Percentiles rank a stretch among this genome's conserved stretches.
These are phyloP conservation scores for Pisolithus thermaeus DNA, from an alignment of 1,284 basidiomycete species.

Conservation along the genomic window DNA sequence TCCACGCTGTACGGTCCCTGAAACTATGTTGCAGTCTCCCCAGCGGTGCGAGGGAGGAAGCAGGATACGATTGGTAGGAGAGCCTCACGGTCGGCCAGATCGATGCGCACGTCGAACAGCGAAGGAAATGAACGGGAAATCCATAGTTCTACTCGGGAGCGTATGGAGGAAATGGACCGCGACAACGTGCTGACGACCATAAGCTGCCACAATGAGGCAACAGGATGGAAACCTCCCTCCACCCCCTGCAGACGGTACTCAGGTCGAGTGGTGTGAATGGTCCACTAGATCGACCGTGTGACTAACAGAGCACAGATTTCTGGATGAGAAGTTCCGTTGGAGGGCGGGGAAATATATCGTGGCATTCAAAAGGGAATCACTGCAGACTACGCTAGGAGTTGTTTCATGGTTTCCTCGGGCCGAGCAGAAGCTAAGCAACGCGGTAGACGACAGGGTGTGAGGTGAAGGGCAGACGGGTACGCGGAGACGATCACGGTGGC, in stretches of 20 bases:
- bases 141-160: constrained; percentile 48
- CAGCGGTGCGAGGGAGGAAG: constrained; percentile 50
- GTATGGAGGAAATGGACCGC: constrained; percentile 33
- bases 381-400: too few species aligned
- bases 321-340: constrained; percentile 62
- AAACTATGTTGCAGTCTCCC: constrained; percentile 41
- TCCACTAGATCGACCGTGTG: constrained; percentile 30
- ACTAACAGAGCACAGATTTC: constrained; percentile 42
- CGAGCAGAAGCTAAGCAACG: too few species aligned
- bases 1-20: constrained; percentile 11
- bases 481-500: too few species aligned
- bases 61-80: constrained; percentile 60
- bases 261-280: constrained; percentile 43
- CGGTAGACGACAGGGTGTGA: too few species aligned
- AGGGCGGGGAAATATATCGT: constrained; percentile 26
- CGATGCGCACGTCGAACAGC: constrained; percentile 48
- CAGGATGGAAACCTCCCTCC: constrained; percentile 44
- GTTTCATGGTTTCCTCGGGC: too few species aligned
- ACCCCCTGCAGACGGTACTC: constrained; percentile 46
- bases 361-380: too few species aligned
- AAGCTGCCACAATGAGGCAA: constrained; percentile 56
- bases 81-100: constrained; percentile 43
- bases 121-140: constrained; percentile 45
- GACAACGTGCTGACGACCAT: constrained; percentile 43
- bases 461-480: too few species aligned